A percentile compares a stretch with the other conserved stretches of the same genome.
phyloP scores from a whole-genome alignment of 2,329 filamentous ascomycete genomes.

The Sporothrix brasiliensis region DNA sequence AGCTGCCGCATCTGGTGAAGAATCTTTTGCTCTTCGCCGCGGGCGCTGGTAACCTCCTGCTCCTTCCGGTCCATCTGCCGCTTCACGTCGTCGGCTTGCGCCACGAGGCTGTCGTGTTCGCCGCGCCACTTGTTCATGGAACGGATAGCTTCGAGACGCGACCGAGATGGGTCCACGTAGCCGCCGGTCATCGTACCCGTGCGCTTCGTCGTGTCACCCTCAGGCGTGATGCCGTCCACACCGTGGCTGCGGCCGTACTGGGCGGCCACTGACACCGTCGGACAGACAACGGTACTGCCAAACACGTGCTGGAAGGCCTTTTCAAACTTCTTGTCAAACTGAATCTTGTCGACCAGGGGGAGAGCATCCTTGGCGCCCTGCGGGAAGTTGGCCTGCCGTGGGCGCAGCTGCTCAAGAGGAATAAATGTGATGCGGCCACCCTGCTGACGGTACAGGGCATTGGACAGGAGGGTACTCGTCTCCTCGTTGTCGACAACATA shows the following conservation, averaged over 20 bases:
- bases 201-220: slow-evolving; percentile 93
- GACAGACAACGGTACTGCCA: slow-evolving; percentile 91
- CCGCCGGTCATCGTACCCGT: slow-evolving; percentile 94
- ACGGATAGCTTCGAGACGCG: slow-evolving; percentile 82
- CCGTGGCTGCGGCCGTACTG: slow-evolving; percentile 92
- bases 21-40: slow-evolving; percentile 79
- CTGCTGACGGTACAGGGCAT: slow-evolving; percentile 75
- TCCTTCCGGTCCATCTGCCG: slow-evolving; percentile 75
- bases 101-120: slow-evolving; percentile 69
- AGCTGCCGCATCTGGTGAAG: slow-evolving; percentile 77
- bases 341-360: slow-evolving; percentile 81
- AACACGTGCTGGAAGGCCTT: slow-evolving; percentile 93
- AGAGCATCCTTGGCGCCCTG: slow-evolving; percentile 79
- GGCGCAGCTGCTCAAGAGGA: slow-evolving; percentile 80
- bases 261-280: slow-evolving; percentile 80
- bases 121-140: slow-evolving; percentile 73
- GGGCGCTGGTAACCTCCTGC: slow-evolving; percentile 85
- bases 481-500: slow-evolving; percentile 92
- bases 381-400: slow-evolving; percentile 73
- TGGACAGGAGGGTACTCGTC: slow-evolving; percentile 80
- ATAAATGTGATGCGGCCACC: slow-evolving; percentile 92
- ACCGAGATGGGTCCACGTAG: slow-evolving; percentile 83
- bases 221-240: slow-evolving; percentile 88
- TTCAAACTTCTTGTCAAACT: slow-evolving; percentile 75
- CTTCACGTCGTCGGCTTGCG: slow-evolving; percentile 66